phyloP scores from a whole-genome alignment of 352 stramenopile genomes.

The Phytophthora hybrid region DNA sequence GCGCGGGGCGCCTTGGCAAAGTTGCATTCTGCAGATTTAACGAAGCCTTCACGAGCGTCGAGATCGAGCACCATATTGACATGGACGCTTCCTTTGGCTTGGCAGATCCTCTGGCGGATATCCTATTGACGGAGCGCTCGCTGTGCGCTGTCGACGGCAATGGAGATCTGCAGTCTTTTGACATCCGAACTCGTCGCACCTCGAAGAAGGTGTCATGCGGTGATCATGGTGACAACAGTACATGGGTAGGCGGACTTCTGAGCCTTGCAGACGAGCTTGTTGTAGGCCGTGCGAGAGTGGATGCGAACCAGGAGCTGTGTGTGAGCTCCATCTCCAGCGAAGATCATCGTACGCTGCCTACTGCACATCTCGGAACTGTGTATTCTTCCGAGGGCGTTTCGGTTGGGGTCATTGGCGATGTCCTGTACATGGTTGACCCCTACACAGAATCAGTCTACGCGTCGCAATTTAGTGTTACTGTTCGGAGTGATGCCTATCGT shows the following conservation, averaged over 20 bases:
- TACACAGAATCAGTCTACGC: slow-evolving; percentile 6
- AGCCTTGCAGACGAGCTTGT: slow-evolving; percentile 36
- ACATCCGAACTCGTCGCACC: slow-evolving; percentile 29
- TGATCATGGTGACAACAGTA: not conserved
- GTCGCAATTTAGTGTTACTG: slow-evolving; percentile 39
- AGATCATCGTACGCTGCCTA: slow-evolving; percentile 45
- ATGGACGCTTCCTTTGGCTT: slow-evolving; percentile 27
- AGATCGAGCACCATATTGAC: slow-evolving; percentile 10
- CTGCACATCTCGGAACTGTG: not conserved
- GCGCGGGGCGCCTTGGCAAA: not conserved
- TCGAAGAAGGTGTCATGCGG: slow-evolving; percentile 22
- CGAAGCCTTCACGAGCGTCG: slow-evolving; percentile 27
- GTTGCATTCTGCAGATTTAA: slow-evolving; percentile 38
- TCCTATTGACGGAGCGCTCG: slow-evolving; percentile 28
- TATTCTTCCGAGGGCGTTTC: slow-evolving; percentile 15
- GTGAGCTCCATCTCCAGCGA: slow-evolving; percentile 37
- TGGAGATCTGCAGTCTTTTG: slow-evolving; percentile 31
- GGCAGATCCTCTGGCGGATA: slow-evolving; percentile 16
- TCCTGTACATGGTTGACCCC: slow-evolving; percentile 44
- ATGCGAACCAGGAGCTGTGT: slow-evolving; percentile 1
- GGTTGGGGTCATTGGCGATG: slow-evolving; percentile 26
- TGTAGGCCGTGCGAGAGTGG: slow-evolving; percentile 13
- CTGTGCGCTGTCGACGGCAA: slow-evolving; percentile 31
- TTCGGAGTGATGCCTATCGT: slow-evolving; percentile 63
- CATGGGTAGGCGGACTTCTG: slow-evolving; percentile 29